These are phyloP conservation scores for Jackrogersella multiformis DNA, from an alignment of 495 filamentous ascomycete species.

Conservation along the genomic window DNA sequence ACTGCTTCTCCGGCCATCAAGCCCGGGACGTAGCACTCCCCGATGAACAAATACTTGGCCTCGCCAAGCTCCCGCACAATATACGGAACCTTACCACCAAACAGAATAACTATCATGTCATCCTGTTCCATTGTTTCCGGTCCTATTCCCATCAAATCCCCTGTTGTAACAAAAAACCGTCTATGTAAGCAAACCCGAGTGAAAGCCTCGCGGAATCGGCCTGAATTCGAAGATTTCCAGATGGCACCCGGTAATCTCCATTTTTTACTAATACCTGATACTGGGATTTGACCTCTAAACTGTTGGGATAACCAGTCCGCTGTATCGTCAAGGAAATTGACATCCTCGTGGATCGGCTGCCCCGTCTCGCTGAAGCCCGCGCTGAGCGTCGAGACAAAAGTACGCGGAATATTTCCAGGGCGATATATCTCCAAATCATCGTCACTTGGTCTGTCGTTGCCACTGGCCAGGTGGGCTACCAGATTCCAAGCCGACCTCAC, in stretches of 20 bases:
- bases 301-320: constrained; percentile 17
- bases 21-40: constrained; percentile 28
- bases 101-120: constrained; percentile 22
- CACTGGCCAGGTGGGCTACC: constrained; percentile 1
- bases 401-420: constrained; percentile 16
- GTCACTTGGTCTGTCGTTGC: not conserved
- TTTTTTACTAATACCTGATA: constrained; percentile 17
- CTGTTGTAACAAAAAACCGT: constrained; percentile 23
- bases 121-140: constrained; percentile 28
- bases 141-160: constrained; percentile 31
- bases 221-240: constrained; percentile 20
- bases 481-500: constrained; percentile 24
- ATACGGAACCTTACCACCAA: constrained; percentile 33
- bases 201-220: constrained; percentile 26
- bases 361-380: constrained; percentile 22
- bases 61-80: constrained; percentile 23
- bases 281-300: constrained; percentile 18
- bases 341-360: constrained; percentile 15
- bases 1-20: constrained; percentile 33
- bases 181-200: constrained; percentile 19
- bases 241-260: constrained; percentile 5
- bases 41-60: constrained; percentile 26
- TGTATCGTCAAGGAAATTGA: constrained; percentile 23
- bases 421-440: not conserved
- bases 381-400: constrained; percentile 24